phyloP scores from a whole-genome alignment of 1,139 yeast genomes.

The Pichiaceae sp. region DNA sequence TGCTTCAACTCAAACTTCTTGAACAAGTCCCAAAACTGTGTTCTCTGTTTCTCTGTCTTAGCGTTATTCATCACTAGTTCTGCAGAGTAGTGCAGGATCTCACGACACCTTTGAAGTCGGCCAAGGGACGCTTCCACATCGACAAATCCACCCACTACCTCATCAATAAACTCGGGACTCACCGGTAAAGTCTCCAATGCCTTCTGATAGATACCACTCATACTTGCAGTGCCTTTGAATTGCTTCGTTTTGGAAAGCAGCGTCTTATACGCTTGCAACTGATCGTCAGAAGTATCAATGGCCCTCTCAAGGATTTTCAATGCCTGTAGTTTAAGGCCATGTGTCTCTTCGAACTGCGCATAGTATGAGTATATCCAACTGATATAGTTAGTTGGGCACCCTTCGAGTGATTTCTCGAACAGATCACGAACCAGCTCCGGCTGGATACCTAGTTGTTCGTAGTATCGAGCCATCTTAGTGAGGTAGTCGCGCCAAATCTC shows the following conservation, averaged over 20 bases:
- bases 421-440: constrained; percentile 62
- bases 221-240: constrained; percentile 15
- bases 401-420: constrained; percentile 54
- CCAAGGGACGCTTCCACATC: constrained; percentile 35
- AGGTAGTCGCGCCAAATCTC: constrained; percentile 72
- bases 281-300: constrained; percentile 23
- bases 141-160: constrained; percentile 24
- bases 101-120: constrained; percentile 54
- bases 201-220: constrained; percentile 27
- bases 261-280: constrained; percentile 26
- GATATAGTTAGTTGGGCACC: constrained; percentile 40
- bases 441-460: constrained; percentile 21
- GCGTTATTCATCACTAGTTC: constrained; percentile 28
- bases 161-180: constrained; percentile 18
- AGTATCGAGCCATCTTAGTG: constrained; percentile 3
- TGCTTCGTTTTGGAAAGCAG: constrained; percentile 15
- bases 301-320: constrained; percentile 37
- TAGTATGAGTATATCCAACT: constrained; percentile 48
- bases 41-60: constrained; percentile 10
- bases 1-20: constrained; percentile 60
- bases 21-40: constrained; percentile 40
- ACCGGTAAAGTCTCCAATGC: constrained; percentile 35
- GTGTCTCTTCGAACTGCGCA: constrained; percentile 51
- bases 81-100: constrained; percentile 42
- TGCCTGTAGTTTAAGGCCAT: constrained; percentile 36